Base-by-base conservation (phyloP, 805 yeast species). In the Hanseniaspora clermontiae region DNA sequence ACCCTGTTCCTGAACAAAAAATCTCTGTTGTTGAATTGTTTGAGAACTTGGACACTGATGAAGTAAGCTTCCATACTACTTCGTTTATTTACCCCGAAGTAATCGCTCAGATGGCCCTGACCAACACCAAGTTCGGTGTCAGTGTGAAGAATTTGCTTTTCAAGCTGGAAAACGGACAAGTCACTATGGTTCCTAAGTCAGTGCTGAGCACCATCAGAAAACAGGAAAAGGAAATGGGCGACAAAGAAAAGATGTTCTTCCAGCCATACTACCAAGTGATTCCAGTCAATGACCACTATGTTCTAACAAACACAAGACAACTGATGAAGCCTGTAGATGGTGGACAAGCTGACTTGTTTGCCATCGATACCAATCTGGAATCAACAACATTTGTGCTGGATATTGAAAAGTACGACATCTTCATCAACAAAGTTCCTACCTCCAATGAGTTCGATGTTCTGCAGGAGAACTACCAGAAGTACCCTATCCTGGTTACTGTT, bases 371-470 rank as follows among this genome's bases (percentile, higher is more conserved):
- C 0, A 75, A 78, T 42, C 72, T 89, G 52, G 97, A 91, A 69
- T 86, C 95, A 1, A 89, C 97, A 0, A 74, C 84, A 17, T 74
- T 87, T 19, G 77, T 86, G 0, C 82, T 93, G 59, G 73, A 77
- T 39, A 70, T 80, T 47, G 87, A 84, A 19, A 37, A 37, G n/a
- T 68, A 74, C n/a, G 95, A 87, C 65, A 66, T 84, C 7, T 90
- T 86, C 70, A 86, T 90, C 64, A 83, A 95, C 0, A 74, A 80
- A 57, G 75, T 85, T 17, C 77, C 84, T 51, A 96, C 97, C 0
- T 87, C 96, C 0, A 78, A 79, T 45, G 86, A 87, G 42, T 90
- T 87, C 69, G 98, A 91, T 69, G 73, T 79, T 51, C 74, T 91
- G 66, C 78, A 82, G 29, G 70, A 75, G 34, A 74, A 75, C 52